A percentile compares a stretch with the other conserved stretches of the same genome.
Conservation (phyloP, 179 eudicot species). For the Silene noctiflora region DNA sequence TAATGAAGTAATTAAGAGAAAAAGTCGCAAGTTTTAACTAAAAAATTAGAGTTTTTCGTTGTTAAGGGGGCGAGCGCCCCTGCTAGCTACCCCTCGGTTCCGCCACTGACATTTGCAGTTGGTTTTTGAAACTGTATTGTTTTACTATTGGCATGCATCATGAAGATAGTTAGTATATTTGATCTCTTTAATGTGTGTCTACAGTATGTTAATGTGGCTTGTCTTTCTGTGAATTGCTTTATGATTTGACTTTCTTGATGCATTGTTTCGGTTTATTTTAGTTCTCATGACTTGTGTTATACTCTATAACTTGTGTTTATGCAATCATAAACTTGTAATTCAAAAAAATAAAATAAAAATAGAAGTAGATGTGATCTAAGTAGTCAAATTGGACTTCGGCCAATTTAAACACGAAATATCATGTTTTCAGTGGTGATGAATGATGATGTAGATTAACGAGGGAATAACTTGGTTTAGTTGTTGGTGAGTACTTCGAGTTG, state of each 20-base stretch:
- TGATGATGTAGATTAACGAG: neutral
- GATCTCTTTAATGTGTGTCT: neutral
- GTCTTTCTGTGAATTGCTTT: neutral
- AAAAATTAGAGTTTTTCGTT: neutral
- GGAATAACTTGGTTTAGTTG: neutral
- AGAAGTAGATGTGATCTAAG: neutral
- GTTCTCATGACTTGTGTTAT: too few relatives aligned
- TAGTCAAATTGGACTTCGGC: neutral
- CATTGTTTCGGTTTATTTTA: neutral
- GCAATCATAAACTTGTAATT: neutral
- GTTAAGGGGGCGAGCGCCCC: neutral
- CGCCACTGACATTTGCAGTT: neutral
- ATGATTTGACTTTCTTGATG: neutral
- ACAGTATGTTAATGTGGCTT: neutral
- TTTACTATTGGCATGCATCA: neutral
- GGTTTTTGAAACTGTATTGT: neutral
- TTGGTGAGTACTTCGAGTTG: neutral
- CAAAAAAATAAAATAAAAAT: neutral
- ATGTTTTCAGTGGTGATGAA: neutral
- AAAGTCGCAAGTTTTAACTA: neutral
- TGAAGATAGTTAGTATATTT: neutral
- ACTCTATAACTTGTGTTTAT: constrained; percentile 6
- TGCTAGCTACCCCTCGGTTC: neutral
- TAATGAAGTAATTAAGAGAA: neutral
- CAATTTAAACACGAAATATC: neutral